phyloP scores from a whole-genome alignment of 2,329 filamentous ascomycete genomes.

The Pseudohalonectria lignicola region DNA sequence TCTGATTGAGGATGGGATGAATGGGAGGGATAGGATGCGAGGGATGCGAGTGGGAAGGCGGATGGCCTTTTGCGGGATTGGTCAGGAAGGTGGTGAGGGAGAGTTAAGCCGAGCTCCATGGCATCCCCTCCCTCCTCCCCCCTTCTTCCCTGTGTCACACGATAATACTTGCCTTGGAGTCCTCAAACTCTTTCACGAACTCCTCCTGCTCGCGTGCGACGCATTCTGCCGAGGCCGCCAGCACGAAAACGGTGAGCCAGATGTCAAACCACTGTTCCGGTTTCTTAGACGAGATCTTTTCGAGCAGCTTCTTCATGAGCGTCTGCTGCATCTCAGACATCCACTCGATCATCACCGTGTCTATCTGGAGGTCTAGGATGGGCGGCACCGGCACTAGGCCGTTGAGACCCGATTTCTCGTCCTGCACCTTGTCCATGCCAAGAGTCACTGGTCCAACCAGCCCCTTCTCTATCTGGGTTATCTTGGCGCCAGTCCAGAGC shows the following conservation, averaged over 20 bases:
- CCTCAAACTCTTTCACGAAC: neutral
- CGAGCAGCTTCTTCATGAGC: neutral
- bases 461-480: neutral
- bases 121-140: no score
- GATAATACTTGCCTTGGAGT: neutral
- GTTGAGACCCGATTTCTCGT: neutral
- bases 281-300: neutral
- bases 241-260: neutral
- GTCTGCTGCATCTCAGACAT: neutral
- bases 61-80: neutral
- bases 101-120: no score
- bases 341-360: neutral
- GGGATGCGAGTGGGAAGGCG: no score
- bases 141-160: no score
- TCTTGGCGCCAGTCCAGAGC: neutral
- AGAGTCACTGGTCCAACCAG: neutral
- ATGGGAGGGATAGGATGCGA: no score
- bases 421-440: neutral
- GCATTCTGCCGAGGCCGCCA: neutral
- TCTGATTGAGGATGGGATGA: no score
- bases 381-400: neutral
- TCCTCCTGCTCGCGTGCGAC: neutral
- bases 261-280: neutral
- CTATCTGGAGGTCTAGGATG: conserved; percentile 1
- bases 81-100: neutral